These are phyloP conservation scores for Pythium rhizo-oryzae DNA, from an alignment of 352 stramenopile species.

Conservation along the genomic window DNA sequence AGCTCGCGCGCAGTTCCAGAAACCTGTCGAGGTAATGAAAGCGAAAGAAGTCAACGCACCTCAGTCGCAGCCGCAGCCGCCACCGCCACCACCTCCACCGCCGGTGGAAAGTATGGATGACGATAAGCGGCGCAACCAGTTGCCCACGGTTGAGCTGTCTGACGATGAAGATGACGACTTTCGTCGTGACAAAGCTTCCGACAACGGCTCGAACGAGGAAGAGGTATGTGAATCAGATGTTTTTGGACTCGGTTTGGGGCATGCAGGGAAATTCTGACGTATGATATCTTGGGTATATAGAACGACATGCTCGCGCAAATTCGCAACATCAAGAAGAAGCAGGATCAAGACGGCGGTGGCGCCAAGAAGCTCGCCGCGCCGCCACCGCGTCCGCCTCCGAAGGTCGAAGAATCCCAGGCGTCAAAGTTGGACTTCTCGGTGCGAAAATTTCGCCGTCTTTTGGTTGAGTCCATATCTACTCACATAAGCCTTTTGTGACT, in stretches of 20 bases:
- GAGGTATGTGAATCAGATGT: constrained; percentile 35
- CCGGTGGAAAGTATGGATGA: constrained; percentile 18
- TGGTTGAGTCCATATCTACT: not conserved
- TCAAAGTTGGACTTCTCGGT: constrained; percentile 62
- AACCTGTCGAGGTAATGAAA: constrained; percentile 76
- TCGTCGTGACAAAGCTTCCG: constrained; percentile 39
- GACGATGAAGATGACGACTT: constrained; percentile 70
- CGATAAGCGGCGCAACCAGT: constrained; percentile 34
- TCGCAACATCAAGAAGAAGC: constrained; percentile 82
- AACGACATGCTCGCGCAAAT: constrained; percentile 82
- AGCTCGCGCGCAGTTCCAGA: constrained; percentile 68
- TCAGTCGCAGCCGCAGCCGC: constrained; percentile 42
- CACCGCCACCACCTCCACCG: constrained; percentile 35
- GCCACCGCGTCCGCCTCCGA: constrained; percentile 34
- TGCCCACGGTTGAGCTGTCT: constrained; percentile 82
- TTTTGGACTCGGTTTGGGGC: not conserved
- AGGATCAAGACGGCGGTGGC: constrained; percentile 44
- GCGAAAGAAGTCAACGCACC: constrained; percentile 71
- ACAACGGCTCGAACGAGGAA: constrained; percentile 69
- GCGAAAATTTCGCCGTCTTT: not conserved
- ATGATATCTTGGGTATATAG: constrained; percentile 27
- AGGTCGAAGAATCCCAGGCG: constrained; percentile 56
- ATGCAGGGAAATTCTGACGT: not conserved
- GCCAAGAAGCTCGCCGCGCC: constrained; percentile 15
- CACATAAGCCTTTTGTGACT: not conserved